These are phyloP conservation scores for Annulohypoxylon moriforme DNA, from an alignment of 495 filamentous ascomycete species.

Conservation along the genomic window DNA sequence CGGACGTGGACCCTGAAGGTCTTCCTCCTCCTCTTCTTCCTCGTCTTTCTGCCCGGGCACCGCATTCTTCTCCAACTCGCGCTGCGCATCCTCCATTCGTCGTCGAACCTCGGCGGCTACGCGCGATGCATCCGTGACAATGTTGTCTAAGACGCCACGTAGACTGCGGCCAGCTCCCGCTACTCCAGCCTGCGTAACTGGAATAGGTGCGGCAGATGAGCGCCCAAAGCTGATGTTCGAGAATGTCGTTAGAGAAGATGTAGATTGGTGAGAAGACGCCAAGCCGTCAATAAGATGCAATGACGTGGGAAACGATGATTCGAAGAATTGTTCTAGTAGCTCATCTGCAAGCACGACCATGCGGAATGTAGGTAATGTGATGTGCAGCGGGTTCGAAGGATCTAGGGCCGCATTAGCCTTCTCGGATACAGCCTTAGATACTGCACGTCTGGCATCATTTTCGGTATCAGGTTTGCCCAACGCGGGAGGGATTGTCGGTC, in stretches of 20 bases:
- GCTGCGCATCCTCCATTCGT: constrained; percentile 92
- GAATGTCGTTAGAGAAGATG: constrained; percentile 81
- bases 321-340: constrained; percentile 94
- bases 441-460: constrained; percentile 48
- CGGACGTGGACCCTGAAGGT: constrained; percentile 56
- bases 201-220: constrained; percentile 52
- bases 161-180: constrained; percentile 78
- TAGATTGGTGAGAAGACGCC: constrained; percentile 52
- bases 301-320: constrained; percentile 78
- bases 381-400: constrained; percentile 90
- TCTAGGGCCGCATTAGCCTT: constrained; percentile 90
- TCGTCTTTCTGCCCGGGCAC: constrained; percentile 70
- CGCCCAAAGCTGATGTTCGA: constrained; percentile 71
- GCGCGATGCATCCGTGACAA: constrained; percentile 95
- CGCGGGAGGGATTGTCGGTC: constrained; percentile 36
- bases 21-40: constrained; percentile 82
- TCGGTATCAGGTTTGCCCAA: constrained; percentile 43
- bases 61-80: constrained; percentile 83
- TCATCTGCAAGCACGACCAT: constrained; percentile 99
- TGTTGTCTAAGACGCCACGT: constrained; percentile 93
- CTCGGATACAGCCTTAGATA: constrained; percentile 66
- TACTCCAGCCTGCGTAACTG: constrained; percentile 51
- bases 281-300: constrained; percentile 65
- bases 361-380: constrained; percentile 96
- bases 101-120: constrained; percentile 91